Conservation (phyloP, 306 rosid genomes). For the Alnus glutinosa region DNA sequence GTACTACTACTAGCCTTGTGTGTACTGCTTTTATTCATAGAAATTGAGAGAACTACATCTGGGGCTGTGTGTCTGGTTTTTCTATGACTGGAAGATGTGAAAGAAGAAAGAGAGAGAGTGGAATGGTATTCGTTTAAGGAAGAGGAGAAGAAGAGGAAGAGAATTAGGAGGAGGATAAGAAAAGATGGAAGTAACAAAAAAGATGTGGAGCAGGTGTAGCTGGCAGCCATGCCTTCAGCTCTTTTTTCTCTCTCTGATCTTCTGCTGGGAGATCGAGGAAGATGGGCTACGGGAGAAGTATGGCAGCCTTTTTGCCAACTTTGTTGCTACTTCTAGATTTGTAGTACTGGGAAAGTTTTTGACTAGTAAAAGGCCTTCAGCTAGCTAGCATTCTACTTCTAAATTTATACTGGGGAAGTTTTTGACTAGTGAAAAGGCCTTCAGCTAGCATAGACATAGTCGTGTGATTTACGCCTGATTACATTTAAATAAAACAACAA, state of each 20-base stretch:
- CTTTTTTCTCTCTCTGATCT: not conserved
- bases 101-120: conserved; percentile 17
- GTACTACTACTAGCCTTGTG: not conserved
- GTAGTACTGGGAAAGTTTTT: not conserved
- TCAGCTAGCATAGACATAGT: not conserved
- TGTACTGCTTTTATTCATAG: conserved; percentile 7
- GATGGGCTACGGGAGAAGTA: too few species aligned
- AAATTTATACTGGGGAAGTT: not conserved
- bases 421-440: not conserved
- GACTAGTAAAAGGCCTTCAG: not conserved
- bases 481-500: not conserved
- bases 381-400: not conserved
- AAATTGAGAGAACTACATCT: conserved; percentile 11
- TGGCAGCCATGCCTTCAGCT: conserved; percentile 18
- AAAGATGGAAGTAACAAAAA: not conserved
- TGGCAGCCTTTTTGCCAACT: not conserved
- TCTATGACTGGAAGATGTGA: not conserved
- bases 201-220: conserved; percentile 17
- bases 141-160: conserved; percentile 7
- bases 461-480: not conserved
- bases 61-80: conserved; percentile 15
- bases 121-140: conserved; percentile 7
- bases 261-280: not conserved
- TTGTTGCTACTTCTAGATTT: not conserved
- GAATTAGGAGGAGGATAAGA: conserved; percentile 12